These are phyloP conservation scores for Penicillium psychrosexuale DNA, from an alignment of 2,329 filamentous ascomycete species.

Conservation along the genomic window DNA sequence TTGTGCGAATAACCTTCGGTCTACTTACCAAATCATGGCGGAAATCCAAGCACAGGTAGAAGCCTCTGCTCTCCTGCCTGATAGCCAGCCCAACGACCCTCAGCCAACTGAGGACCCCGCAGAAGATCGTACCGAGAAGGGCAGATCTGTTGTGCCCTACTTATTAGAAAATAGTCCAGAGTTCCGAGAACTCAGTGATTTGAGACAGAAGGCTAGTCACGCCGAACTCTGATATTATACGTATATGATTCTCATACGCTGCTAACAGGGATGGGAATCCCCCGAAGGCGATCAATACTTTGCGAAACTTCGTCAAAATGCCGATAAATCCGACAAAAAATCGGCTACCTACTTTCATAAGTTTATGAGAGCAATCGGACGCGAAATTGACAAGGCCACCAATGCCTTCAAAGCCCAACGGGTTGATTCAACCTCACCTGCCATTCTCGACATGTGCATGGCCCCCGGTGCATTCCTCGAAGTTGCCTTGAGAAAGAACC, in stretches of 20 bases:
- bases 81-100: neutral
- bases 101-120: neutral
- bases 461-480: conserved; percentile 55
- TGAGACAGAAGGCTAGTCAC: neutral
- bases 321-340: neutral
- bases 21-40: neutral
- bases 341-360: neutral
- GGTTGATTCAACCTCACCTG: neutral
- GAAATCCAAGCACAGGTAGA: neutral
- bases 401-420: conserved; percentile 11
- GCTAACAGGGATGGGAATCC: neutral
- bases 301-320: neutral
- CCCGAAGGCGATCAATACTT: neutral
- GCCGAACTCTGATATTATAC: neutral
- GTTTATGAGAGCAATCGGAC: neutral
- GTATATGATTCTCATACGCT: neutral
- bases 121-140: neutral
- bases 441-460: conserved; percentile 55
- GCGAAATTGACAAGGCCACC: neutral
- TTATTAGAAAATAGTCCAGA: neutral
- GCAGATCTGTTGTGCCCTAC: neutral
- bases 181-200: neutral
- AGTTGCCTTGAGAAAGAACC: conserved; percentile 39
- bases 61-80: neutral
- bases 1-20: neutral